phyloP scores from a whole-genome alignment of 2,329 filamentous ascomycete genomes.

The Aspergillus flavus region DNA sequence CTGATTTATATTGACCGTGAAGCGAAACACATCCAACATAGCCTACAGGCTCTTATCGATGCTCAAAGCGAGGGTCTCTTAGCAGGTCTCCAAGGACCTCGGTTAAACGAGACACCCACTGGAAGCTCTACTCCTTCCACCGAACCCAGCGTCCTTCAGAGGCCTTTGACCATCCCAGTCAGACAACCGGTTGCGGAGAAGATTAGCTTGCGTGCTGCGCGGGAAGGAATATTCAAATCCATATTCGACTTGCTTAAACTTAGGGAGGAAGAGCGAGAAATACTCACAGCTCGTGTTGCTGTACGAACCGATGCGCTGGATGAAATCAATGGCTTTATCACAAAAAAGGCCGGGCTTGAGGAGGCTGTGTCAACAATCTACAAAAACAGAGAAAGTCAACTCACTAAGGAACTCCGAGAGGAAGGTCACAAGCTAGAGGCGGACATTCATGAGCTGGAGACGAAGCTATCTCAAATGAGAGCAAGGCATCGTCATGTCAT shows the following conservation, averaged over 20 bases:
- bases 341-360: constrained; percentile 53
- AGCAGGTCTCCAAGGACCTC: constrained; percentile 47
- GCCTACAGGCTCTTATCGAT: constrained; percentile 62
- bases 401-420: constrained; percentile 48
- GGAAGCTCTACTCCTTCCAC: constrained; percentile 47
- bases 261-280: constrained; percentile 58
- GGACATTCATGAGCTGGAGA: constrained; percentile 61
- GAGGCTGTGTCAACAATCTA: constrained; percentile 55
- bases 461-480: constrained; percentile 58
- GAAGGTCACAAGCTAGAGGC: constrained; percentile 56
- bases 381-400: constrained; percentile 47
- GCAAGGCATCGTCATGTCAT: constrained; percentile 56
- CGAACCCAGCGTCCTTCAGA: constrained; percentile 29
- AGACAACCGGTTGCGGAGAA: constrained; percentile 47
- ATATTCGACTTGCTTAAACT: constrained; percentile 60
- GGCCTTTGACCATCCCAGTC: constrained; percentile 40
- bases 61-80: constrained; percentile 62
- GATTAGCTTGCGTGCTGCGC: constrained; percentile 55
- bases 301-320: constrained; percentile 51
- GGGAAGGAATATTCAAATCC: constrained; percentile 59
- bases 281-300: constrained; percentile 50
- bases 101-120: constrained; percentile 44
- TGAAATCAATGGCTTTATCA: constrained; percentile 55
- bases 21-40: constrained; percentile 57
- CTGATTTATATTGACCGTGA: constrained; percentile 55